Percentiles rank a stretch among this genome's conserved stretches.
Conservation (phyloP, 306 rosid genomes). For the Cucurbita maxima region DNA sequence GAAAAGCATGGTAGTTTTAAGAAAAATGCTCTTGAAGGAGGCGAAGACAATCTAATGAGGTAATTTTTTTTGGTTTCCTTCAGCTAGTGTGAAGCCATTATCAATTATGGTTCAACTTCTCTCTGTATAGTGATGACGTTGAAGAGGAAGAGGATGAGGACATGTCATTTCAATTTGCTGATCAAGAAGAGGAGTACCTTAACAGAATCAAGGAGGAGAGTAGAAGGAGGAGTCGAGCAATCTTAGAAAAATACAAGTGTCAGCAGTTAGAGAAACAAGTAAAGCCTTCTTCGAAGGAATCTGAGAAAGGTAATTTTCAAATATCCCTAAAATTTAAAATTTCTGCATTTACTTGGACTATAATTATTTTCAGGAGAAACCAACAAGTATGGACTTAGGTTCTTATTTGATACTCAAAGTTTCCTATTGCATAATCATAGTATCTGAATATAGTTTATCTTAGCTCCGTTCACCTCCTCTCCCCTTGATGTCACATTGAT, state of each 20-base stretch:
- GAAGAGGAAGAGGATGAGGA: conserved; percentile 68
- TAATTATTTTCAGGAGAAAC: not conserved
- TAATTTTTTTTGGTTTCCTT: not conserved
- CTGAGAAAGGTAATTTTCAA: conserved; percentile 28
- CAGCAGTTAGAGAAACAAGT: conserved; percentile 31
- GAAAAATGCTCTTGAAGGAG: conserved; percentile 16
- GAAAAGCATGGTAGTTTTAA: conserved; percentile 16
- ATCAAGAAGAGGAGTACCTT: conserved; percentile 88
- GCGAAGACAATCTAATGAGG: conserved; percentile 30
- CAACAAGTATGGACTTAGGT: not conserved
- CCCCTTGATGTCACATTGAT: not conserved
- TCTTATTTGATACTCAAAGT: not conserved
- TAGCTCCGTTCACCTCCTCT: not conserved
- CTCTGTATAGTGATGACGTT: conserved; percentile 37
- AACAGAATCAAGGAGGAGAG: conserved; percentile 91
- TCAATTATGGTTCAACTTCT: not conserved
- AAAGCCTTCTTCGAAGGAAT: conserved; percentile 21
- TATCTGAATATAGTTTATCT: not conserved
- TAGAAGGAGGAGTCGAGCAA: conserved; percentile 72
- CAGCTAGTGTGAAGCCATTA: not conserved
- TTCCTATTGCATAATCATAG: not conserved
- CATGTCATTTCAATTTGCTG: conserved; percentile 33
- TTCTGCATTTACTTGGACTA: not conserved
- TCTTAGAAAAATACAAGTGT: conserved; percentile 74
- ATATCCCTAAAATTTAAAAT: not conserved